Evolutionary conservation across 2,329 filamentous ascomycete genomes (phyloP), one percentile per base, ranked within the genome.

Genomic region (Fusarium annulatum): DNA sequence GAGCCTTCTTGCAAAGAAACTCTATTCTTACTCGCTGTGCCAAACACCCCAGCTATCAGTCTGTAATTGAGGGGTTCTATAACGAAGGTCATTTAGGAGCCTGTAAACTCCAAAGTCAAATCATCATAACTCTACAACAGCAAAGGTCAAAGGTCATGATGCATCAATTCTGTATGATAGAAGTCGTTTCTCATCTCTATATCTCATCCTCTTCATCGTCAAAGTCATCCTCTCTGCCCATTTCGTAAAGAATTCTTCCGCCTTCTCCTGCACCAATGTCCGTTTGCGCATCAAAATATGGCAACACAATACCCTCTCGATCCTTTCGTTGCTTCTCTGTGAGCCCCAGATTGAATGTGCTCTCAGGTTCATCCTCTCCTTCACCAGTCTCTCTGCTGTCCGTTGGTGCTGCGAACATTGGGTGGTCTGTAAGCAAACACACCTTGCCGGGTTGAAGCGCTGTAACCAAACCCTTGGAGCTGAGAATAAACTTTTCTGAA

Each of bases 121-220:
- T 12, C 23, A 51, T 18, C 33, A 59, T 51, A 21, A 9, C 26
- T 48, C 21, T 59, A 30, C 4, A 55, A n/a, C 19, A n/a, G 26
- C 14, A n/a, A 41, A 18, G 19, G 34, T 42, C 36, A 18, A 69
- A 41, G 14, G 23, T 39, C 39, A 19, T 61, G 16, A 66, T 36
- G 10, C 30, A 9, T 57, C 43, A 69, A 36, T 65, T 65, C 33
- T 45, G 11, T 45, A 19, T 30, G 16, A 4, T 7, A 33, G 9
- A 36, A 10, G 7, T n/a, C 42, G 18, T 51, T 26, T 36, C 19
- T 28, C 5, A 8, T 23, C 7, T 61, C 70, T 83, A 95, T 74
- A 96, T 95, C 83, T 98, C 95, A 83, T 98, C 95, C 79, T 98
- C 95, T 79, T 97, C 95, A 67, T 97, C 95, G 76, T 97, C 95